Percentiles rank a stretch among this genome's conserved stretches.
These are phyloP conservation scores for Sistotremastrum suecicum DNA, from an alignment of 768 basidiomycete genomes.

Conservation along the genomic window DNA sequence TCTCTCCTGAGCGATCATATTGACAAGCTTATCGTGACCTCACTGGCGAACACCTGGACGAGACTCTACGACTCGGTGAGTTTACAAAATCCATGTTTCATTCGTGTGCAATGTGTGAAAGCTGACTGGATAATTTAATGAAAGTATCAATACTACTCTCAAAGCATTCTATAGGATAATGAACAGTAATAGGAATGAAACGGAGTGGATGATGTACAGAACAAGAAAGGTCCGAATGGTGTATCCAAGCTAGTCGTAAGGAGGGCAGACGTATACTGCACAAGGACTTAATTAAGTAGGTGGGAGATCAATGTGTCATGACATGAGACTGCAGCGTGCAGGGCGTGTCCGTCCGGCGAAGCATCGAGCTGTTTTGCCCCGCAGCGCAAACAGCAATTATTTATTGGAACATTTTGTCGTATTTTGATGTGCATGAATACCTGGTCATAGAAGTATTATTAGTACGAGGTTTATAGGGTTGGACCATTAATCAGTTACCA, in stretches of 20 bases:
- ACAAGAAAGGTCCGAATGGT: no score
- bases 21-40: constrained; percentile 81
- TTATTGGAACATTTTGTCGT: constrained; percentile 42
- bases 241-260: no score
- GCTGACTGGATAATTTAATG: background rate
- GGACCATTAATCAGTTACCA: no score
- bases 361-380: no score
- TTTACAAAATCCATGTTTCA: background rate
- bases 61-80: constrained; percentile 88
- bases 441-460: constrained; percentile 17
- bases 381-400: background rate
- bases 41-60: constrained; percentile 89
- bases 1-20: constrained; percentile 73
- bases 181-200: background rate
- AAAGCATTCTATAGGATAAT: constrained; percentile 54
- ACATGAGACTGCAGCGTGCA: no score
- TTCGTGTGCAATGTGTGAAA: background rate
- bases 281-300: no score
- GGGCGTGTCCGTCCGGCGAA: no score
- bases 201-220: background rate
- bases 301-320: no score
- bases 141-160: constrained; percentile 90
- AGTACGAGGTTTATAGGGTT: no score
- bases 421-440: constrained; percentile 81
- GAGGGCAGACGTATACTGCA: no score